A percentile compares a stretch with the other conserved stretches of the same genome.
Conservation (phyloP, 345 rosid genomes). For the Boechera stricta region DNA sequence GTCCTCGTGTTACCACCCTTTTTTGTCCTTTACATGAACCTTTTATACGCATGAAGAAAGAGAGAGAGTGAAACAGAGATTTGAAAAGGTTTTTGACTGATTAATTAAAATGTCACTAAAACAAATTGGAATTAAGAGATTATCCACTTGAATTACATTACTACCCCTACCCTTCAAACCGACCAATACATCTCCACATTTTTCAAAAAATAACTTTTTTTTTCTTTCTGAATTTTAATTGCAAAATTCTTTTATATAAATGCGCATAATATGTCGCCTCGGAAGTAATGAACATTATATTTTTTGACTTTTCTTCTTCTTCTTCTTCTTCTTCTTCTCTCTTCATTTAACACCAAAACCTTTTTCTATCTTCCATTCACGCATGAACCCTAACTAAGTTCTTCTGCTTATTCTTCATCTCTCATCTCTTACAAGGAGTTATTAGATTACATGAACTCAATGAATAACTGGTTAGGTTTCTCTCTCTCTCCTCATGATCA, state of each 20-base stretch:
- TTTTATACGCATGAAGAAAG: conserved; percentile 5
- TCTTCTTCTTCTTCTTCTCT: conserved; percentile 25
- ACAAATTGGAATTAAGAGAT: background rate
- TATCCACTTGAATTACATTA: background rate
- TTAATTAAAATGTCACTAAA: conserved; percentile 13
- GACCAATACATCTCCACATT: conserved; percentile 48
- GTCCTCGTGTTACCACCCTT: conserved; percentile 23
- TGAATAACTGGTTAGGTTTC: conserved; percentile 85
- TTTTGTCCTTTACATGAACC: conserved; percentile 31
- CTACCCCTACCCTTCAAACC: conserved; percentile 41
- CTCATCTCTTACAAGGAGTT: background rate
- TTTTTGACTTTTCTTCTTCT: conserved; percentile 51
- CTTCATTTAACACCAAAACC: conserved; percentile 40
- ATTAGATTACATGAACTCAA: conserved; percentile 29
- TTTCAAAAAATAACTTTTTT: conserved; percentile 31
- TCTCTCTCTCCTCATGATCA: conserved; percentile 76
- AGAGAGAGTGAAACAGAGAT: background rate
- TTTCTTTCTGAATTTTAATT: background rate
- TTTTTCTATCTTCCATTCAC: conserved; percentile 43
- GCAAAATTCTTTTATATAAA: conserved; percentile 34
- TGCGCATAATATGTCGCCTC: conserved; percentile 42
- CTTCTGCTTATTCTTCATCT: conserved; percentile 22
- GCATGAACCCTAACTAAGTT: conserved; percentile 48
- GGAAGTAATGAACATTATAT: conserved; percentile 39
- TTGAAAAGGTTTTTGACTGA: conserved; percentile 6